Evolutionary conservation across 176 grass and related monocot species (phyloP).

Genomic region (Ensete ventricosum): DNA sequence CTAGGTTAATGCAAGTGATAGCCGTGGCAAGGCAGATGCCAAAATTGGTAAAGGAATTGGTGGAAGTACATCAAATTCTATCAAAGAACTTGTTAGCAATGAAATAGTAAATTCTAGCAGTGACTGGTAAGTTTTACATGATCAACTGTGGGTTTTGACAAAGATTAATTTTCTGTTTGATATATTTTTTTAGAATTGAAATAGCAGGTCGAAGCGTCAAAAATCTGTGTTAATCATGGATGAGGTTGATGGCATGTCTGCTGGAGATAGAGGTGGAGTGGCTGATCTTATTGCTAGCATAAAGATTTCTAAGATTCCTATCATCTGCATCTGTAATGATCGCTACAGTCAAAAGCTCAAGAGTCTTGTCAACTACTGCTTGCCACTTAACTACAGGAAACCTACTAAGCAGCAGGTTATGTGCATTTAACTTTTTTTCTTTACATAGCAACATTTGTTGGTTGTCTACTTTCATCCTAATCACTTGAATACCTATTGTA

Average conservation of each 20-base stretch:
- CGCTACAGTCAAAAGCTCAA: conserved; percentile 98
- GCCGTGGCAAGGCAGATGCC: conserved; percentile 88
- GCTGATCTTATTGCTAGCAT: conserved; percentile 99
- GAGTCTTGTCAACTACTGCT: conserved; percentile 91
- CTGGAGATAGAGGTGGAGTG: conserved; percentile 98
- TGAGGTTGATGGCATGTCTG: conserved; percentile 98
- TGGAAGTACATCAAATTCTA: conserved; percentile 87
- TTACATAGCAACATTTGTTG: not conserved
- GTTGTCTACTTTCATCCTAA: not conserved
- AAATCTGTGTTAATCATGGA: conserved; percentile 98
- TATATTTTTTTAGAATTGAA: not conserved
- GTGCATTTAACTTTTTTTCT: conserved; percentile 7
- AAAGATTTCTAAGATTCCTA: conserved; percentile 95
- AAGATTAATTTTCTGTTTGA: conserved; percentile 4
- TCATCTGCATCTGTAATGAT: conserved; percentile 97
- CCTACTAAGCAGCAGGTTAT: conserved; percentile 96
- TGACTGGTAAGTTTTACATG: conserved; percentile 44
- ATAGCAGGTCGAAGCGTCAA: conserved; percentile 44
- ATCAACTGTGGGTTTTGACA: not conserved
- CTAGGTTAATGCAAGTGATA: conserved; percentile 99
- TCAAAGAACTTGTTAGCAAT: conserved; percentile 97
- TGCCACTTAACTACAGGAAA: conserved; percentile 87
- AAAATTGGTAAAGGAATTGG: conserved; percentile 94
- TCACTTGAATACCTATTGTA: not conserved
- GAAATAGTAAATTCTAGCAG: conserved; percentile 53